A percentile compares a stretch with the other conserved stretches of the same genome.
Conservation (phyloP, 2,329 filamentous ascomycete genomes). For the Grosmannia huntii region DNA sequence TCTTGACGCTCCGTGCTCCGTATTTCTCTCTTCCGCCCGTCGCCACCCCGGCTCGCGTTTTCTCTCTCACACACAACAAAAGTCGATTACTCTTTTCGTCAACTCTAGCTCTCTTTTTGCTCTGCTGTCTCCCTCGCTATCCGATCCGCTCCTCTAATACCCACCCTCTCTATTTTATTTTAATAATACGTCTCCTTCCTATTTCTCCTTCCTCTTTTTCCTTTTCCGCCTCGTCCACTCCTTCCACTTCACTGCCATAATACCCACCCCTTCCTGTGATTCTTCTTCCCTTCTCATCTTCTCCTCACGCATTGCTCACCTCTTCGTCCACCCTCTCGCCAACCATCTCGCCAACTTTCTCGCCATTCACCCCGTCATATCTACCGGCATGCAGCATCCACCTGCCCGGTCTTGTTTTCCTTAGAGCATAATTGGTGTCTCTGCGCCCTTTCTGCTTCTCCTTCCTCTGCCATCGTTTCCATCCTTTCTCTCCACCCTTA, state of each 20-base stretch:
- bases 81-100: slow-evolving; percentile 2
- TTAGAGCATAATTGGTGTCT: background rate
- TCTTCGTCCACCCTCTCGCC: background rate
- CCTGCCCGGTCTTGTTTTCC: background rate
- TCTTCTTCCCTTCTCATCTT: background rate
- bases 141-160: slow-evolving; percentile 1
- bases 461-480: background rate
- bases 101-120: background rate
- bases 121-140: slow-evolving; percentile 2
- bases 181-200: slow-evolving; percentile 1
- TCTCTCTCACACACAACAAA: background rate
- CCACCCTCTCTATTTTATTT: slow-evolving; percentile 1
- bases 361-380: background rate
- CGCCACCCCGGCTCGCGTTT: slow-evolving; percentile 3
- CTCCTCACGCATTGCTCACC: background rate
- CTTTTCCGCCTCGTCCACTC: background rate
- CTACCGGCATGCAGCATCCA: background rate
- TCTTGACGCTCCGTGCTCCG: background rate
- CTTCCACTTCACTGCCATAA: background rate
- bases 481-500: background rate
- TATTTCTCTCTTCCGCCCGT: background rate
- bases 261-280: background rate
- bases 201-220: background rate
- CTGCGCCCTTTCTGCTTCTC: background rate
- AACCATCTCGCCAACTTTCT: background rate